Evolutionary conservation across 306 rosid genomes (phyloP), one percentile per base, ranked within the genome.

Genomic region (Rosa persica): DNA sequence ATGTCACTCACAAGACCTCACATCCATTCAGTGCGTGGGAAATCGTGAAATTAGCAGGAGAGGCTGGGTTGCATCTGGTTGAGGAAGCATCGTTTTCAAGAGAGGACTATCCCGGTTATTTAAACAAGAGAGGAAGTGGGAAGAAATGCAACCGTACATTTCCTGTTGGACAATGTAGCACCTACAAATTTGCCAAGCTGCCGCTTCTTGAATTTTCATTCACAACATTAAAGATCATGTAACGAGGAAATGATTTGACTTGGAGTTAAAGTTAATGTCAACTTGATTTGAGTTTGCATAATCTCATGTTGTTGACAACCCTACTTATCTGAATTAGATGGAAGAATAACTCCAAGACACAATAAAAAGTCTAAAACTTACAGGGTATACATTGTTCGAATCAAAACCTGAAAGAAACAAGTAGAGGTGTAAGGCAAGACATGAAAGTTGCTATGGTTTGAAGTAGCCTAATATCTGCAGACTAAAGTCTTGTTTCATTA

Each of bases 1-100:
- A 88, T 40, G 34, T 84, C 10, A 82, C 88, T 0, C 88, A 86
- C 88, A 88, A 88, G 82, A 82, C 83, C 2, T 0, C 65, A 0
- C 0, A 82, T 25, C 84, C 90, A 6, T 88, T 12, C 62, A 8
- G 30, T 22, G 16, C 15, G 0, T 84, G 90, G 92, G 23, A 80
- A 54, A 78, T 84, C 20, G 71, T 34, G 74, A 23, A 64, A 61
- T 38, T 82, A 23, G 88, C 69, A 8, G 3, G 43, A 10, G 47
- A 48, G 42, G 71, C 4, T 46, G 70, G 60, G 0, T 75, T 84
- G 9, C 5, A 5, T 22, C 75, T 75, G 66, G 7, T 27, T n/a
- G 68, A 61, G 42, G 62, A 86, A 58, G 76, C 34, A 2, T 1
- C 4, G 2, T 88, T 88, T 73, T 0, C 9, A 7, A 7, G 0